Percentiles rank a stretch among this genome's conserved stretches.
phyloP scores from a whole-genome alignment of 2,329 filamentous ascomycete genomes.

The Penicillium sp. region DNA sequence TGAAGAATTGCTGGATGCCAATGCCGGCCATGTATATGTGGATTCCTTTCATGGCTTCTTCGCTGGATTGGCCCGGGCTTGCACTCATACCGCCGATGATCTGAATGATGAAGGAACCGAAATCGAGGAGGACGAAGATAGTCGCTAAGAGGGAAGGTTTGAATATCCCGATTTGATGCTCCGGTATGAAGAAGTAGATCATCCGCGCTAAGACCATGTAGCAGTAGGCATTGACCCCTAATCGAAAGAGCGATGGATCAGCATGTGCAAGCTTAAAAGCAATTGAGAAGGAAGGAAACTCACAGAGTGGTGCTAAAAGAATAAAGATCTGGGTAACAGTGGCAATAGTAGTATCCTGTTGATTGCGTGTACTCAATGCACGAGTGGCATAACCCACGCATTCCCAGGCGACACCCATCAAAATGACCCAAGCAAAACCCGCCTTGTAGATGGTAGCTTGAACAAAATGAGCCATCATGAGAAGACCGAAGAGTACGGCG shows the following conservation, averaged over 20 bases:
- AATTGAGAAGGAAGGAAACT: not conserved
- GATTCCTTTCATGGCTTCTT: slow-evolving; percentile 27
- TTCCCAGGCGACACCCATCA: not conserved
- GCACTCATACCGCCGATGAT: not conserved
- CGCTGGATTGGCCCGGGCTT: not conserved
- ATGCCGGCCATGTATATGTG: slow-evolving; percentile 43
- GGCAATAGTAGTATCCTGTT: not conserved
- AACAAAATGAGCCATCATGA: not conserved
- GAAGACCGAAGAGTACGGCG: not conserved
- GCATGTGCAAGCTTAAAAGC: not conserved
- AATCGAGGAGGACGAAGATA: not conserved
- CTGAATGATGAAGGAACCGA: not conserved
- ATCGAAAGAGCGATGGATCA: not conserved
- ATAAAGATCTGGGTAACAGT: not conserved
- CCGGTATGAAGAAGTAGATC: slow-evolving; percentile 1
- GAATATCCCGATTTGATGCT: not conserved
- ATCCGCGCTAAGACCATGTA: not conserved
- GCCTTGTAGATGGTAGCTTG: not conserved
- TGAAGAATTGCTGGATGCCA: slow-evolving; percentile 61
- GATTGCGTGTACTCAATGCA: slow-evolving; percentile 2
- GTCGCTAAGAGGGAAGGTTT: not conserved
- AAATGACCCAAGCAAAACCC: not conserved
- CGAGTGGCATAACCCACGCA: not conserved
- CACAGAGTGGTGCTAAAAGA: not conserved
- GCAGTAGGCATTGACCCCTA: not conserved